phyloP scores from a whole-genome alignment of 2,329 filamentous ascomycete species.

The Bisporella sp. region DNA sequence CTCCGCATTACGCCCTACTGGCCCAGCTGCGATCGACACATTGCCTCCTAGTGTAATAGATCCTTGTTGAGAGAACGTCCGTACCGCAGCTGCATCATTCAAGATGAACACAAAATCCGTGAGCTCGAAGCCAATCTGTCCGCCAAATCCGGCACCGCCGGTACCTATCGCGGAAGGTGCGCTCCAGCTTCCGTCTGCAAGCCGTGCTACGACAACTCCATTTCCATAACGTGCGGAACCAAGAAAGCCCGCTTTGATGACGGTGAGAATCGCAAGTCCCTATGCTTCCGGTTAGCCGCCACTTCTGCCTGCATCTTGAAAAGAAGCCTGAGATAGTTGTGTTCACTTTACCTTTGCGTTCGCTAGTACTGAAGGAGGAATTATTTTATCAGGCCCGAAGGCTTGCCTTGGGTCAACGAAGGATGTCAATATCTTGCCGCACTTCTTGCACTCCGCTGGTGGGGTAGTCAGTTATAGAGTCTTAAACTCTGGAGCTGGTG shows the following conservation, averaged over 20 bases:
- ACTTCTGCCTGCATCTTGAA: not conserved
- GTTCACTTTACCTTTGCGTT: constrained; percentile 68
- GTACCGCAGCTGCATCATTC: constrained; percentile 83
- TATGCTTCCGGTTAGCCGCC: constrained; percentile 23
- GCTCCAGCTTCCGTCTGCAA: constrained; percentile 72
- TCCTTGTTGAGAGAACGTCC: constrained; percentile 88
- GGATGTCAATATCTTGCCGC: constrained; percentile 87
- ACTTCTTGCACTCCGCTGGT: constrained; percentile 93
- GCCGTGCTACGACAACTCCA: constrained; percentile 72
- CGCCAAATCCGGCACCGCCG: constrained; percentile 74
- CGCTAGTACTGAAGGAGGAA: constrained; percentile 81
- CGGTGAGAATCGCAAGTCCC: constrained; percentile 79
- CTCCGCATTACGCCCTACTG: constrained; percentile 90
- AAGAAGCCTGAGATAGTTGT: not conserved
- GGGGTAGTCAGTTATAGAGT: not conserved
- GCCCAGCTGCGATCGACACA: constrained; percentile 90
- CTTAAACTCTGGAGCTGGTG: not conserved
- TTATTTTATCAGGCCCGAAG: constrained; percentile 95
- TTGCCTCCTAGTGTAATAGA: constrained; percentile 92
- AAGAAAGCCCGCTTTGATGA: constrained; percentile 82
- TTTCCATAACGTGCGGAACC: constrained; percentile 77
- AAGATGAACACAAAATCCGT: constrained; percentile 98
- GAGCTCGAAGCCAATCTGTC: constrained; percentile 80
- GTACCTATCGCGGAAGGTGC: constrained; percentile 77
- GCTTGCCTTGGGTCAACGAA: constrained; percentile 92